Evolutionary conservation across 148 eudicot genomes (phyloP).

Genomic region (Chenopodium berlandieri): DNA sequence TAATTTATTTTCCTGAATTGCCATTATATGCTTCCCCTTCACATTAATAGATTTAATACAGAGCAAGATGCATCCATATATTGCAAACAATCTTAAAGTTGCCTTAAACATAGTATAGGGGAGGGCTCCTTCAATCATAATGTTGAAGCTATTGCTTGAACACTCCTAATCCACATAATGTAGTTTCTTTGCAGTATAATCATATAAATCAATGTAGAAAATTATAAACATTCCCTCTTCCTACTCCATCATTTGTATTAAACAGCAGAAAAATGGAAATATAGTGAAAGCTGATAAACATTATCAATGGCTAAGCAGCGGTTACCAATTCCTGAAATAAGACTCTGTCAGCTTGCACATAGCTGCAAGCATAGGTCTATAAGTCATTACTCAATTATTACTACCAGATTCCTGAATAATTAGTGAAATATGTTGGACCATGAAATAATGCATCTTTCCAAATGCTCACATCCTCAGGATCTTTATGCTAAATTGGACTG

Average conservation of each 20-base stretch:
- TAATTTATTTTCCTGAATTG: no score
- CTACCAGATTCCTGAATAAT: not conserved
- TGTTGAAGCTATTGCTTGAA: not conserved
- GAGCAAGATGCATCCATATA: not conserved
- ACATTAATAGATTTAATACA: not conserved
- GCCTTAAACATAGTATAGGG: not conserved
- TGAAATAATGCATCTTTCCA: conserved; percentile 50
- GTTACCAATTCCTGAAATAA: conserved; percentile 46
- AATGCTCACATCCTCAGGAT: conserved; percentile 48
- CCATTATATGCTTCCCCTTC: not conserved
- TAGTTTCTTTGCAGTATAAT: not conserved
- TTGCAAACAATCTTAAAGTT: not conserved
- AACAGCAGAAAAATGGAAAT: no score
- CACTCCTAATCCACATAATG: not conserved
- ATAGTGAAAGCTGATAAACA: not conserved
- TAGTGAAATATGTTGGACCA: not conserved
- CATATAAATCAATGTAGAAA: no score
- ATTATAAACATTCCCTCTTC: no score
- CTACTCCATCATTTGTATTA: no score
- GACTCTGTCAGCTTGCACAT: conserved; percentile 57
- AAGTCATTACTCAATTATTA: not conserved
- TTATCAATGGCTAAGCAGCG: not conserved
- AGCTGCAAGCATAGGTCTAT: conserved; percentile 32
- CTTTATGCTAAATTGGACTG: conserved; percentile 65
- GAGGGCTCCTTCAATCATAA: conserved; percentile 3